Percentiles rank a stretch among this genome's conserved stretches.
Conservation (phyloP, 2,329 filamentous ascomycete species). For the Neopestalotiopsis sp. region DNA sequence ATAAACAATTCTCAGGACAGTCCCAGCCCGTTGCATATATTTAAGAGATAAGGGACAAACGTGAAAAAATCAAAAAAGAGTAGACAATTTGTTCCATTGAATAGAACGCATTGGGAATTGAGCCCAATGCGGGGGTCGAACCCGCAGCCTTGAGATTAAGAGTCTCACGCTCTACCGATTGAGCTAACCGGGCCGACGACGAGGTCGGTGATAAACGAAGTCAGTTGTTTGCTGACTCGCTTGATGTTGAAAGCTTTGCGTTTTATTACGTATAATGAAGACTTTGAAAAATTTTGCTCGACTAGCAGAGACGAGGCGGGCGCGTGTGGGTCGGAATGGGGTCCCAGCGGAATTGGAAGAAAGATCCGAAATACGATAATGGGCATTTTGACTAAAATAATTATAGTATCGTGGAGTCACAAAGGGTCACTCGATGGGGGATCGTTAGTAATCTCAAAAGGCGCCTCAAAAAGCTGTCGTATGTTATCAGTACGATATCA, state of each 20-base stretch:
- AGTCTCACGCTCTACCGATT: conserved; percentile 76
- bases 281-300: not conserved
- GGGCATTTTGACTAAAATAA: too few species aligned
- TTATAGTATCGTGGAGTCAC: not conserved
- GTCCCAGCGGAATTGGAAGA: not conserved
- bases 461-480: too few species aligned
- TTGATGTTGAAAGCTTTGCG: not conserved
- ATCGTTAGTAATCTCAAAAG: too few species aligned
- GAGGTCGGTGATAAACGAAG: too few species aligned
- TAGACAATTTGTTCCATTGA: not conserved
- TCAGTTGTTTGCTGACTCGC: not conserved
- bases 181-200: conserved; percentile 58
- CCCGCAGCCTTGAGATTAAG: conserved; percentile 48
- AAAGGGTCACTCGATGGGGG: too few species aligned
- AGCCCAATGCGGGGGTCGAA: conserved; percentile 49
- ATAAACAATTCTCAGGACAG: too few species aligned
- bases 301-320: not conserved
- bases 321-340: not conserved
- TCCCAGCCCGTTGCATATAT: too few species aligned
- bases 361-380: not conserved
- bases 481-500: too few species aligned
- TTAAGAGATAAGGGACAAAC: too few species aligned
- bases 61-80: too few species aligned
- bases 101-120: conserved; percentile 36
- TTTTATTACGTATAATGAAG: not conserved